phyloP scores from a whole-genome alignment of 2,329 filamentous ascomycete genomes.

The Leptographium galeiforme region DNA sequence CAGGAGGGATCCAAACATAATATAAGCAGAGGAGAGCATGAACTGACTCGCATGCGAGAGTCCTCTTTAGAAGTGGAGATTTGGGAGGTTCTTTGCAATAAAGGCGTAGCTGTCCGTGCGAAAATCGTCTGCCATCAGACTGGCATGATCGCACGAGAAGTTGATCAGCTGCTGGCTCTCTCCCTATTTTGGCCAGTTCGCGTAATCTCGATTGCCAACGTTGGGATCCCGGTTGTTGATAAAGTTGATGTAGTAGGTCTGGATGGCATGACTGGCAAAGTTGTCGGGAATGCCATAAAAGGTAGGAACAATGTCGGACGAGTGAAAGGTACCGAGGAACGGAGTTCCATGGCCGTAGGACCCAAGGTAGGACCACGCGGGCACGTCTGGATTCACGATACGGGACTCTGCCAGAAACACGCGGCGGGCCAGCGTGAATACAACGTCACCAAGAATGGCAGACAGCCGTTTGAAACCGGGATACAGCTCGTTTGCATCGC shows the following conservation, averaged over 20 bases:
- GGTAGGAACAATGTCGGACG: conserved; percentile 52
- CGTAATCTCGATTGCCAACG: conserved; percentile 25
- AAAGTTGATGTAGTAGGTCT: conserved; percentile 62
- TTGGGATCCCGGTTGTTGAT: conserved; percentile 61
- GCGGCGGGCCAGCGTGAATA: conserved; percentile 60
- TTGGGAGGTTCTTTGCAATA: conserved; percentile 11
- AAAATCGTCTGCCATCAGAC: conserved; percentile 17
- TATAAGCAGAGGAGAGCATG: background rate
- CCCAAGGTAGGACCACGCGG: conserved; percentile 61
- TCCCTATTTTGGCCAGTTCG: conserved; percentile 29
- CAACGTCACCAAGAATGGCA: conserved; percentile 61
- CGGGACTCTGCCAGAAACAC: conserved; percentile 39
- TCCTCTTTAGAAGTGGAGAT: background rate
- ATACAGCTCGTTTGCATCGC: conserved; percentile 55
- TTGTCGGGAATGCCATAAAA: conserved; percentile 53
- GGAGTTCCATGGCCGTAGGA: conserved; percentile 61
- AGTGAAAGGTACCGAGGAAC: conserved; percentile 65
- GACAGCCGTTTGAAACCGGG: conserved; percentile 66
- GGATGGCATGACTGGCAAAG: conserved; percentile 44
- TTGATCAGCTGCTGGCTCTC: conserved; percentile 34
- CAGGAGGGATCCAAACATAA: background rate
- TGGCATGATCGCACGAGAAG: conserved; percentile 20
- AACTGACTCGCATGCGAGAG: background rate
- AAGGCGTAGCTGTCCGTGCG: conserved; percentile 13
- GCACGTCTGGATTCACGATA: conserved; percentile 39